phyloP scores from a whole-genome alignment of 345 rosid genomes.

The Bruguiera parviflora region DNA sequence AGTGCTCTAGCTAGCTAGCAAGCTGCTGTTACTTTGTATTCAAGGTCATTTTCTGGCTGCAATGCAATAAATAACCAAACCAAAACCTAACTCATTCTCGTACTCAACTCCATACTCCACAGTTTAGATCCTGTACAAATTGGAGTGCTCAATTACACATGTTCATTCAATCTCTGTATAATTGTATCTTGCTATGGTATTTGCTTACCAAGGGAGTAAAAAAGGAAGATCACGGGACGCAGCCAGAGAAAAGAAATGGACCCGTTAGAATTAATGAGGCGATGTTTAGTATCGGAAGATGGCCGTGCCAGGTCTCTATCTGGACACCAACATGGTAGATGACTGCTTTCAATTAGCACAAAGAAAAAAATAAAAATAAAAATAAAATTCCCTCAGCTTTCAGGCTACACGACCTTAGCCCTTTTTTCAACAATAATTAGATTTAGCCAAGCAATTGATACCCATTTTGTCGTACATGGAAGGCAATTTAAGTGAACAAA shows the following conservation, averaged over 20 bases:
- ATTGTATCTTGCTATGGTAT: neutral
- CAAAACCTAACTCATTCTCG: neutral
- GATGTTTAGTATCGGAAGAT: conserved; percentile 13
- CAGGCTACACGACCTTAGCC: too few relatives aligned
- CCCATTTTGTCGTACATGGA: neutral
- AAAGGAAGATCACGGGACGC: neutral
- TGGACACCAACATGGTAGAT: conserved; percentile 25
- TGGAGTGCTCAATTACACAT: too few relatives aligned
- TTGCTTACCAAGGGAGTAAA: neutral
- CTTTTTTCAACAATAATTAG: too few relatives aligned
- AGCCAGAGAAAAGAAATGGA: conserved; percentile 3
- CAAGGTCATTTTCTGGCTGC: neutral
- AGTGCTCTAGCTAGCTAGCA: too few relatives aligned
- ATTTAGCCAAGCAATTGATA: too few relatives aligned
- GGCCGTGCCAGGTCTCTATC: conserved; percentile 35
- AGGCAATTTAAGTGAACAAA: neutral
- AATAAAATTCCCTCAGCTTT: too few relatives aligned
- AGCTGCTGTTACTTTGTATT: too few relatives aligned
- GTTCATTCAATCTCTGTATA: neutral
- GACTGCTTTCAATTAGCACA: conserved; percentile 26
- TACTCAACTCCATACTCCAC: too few relatives aligned
- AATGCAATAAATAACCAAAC: neutral
- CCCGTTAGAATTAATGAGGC: conserved; percentile 19
- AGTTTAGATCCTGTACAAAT: too few relatives aligned
- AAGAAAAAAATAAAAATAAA: neutral